Evolutionary conservation across 2,329 filamentous ascomycete genomes (phyloP), one percentile per base, ranked within the genome.

Genomic region (Aspergillus fumigatus): DNA sequence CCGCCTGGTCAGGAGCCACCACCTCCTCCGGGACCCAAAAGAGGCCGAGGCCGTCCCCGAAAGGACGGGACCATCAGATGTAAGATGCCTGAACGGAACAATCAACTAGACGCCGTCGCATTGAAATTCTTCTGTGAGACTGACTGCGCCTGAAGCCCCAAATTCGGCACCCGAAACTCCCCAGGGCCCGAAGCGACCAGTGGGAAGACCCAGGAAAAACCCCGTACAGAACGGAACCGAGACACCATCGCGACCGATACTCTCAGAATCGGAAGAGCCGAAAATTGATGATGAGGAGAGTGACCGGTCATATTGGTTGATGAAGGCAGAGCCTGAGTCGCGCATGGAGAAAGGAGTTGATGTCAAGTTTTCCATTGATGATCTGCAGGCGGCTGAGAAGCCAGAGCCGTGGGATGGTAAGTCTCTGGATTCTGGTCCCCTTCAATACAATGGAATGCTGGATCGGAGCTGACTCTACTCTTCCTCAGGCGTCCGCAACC

Each of bases 321-420:
- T 94, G 82, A 94, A 93, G 76, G 89, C 90, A 0, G 89, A 99
- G 75, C 93, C 94, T 0, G 89, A 96, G 65, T 85, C 91, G 3
- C 88, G 94, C 5, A 77, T 92, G 17, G 91, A 96, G 71, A 93
- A 92, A 54, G 93, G 92, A 0, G 79, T 89, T 51, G 92, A 97
- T 70, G 90, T 97, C 48, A 88, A 86, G 63, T 99, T 97, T 75
- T 95, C 92, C 0, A 97, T 99, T 67, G 92, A 97, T 67, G 92
- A 97, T 70, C 77, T 99, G 38, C 82, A 83, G 14, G 82, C 84
- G 0, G 88, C 85, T 67, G 85, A 79, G 0, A 82, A 84, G 66
- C 91, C 93, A 1, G 93, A 97, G 69, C 87, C 90, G 0, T 99
- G 94, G 94, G 89, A 95, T 75, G 94, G 90, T 89, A 76, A 70